These are phyloP conservation scores for Arthrobotrys iridis DNA, from an alignment of 2,329 filamentous ascomycete species.

Conservation along the genomic window DNA sequence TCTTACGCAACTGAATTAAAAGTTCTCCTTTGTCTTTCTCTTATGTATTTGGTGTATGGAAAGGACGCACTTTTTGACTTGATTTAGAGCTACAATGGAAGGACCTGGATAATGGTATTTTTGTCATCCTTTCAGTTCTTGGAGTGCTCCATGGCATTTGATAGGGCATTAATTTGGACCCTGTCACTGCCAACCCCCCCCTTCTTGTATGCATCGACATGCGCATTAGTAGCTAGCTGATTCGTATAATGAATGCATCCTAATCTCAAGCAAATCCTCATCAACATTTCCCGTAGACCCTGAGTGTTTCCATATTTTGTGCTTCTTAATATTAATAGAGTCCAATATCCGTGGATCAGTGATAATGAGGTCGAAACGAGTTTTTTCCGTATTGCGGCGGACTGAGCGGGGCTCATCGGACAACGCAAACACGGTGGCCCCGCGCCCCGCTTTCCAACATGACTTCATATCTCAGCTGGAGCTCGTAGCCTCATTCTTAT, in stretches of 20 bases:
- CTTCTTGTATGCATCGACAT: slow-evolving; percentile 34
- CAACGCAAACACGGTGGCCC: slow-evolving; percentile 39
- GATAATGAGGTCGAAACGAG: too few relatives aligned
- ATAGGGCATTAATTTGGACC: neutral
- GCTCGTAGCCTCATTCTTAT: slow-evolving; percentile 15
- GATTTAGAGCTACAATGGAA: neutral
- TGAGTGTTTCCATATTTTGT: too few relatives aligned
- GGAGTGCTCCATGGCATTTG: slow-evolving; percentile 3
- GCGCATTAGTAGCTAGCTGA: slow-evolving; percentile 18
- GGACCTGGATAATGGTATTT: neutral
- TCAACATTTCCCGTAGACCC: neutral
- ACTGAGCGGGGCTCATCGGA: slow-evolving; percentile 39
- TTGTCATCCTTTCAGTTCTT: slow-evolving; percentile 9
- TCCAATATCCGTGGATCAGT: too few relatives aligned
- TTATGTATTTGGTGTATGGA: too few relatives aligned
- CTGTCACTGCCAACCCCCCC: neutral
- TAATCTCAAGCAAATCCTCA: slow-evolving; percentile 20
- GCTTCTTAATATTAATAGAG: neutral
- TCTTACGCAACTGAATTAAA: slow-evolving; percentile 8
- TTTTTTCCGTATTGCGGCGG: neutral
- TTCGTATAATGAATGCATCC: slow-evolving; percentile 32
- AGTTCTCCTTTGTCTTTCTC: slow-evolving; percentile 36
- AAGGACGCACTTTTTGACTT: slow-evolving; percentile 5
- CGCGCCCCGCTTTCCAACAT: slow-evolving; percentile 33
- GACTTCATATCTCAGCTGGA: slow-evolving; percentile 19